phyloP scores from a whole-genome alignment of 1,284 basidiomycete genomes.

The Microbotryum silenes-acaulis region DNA sequence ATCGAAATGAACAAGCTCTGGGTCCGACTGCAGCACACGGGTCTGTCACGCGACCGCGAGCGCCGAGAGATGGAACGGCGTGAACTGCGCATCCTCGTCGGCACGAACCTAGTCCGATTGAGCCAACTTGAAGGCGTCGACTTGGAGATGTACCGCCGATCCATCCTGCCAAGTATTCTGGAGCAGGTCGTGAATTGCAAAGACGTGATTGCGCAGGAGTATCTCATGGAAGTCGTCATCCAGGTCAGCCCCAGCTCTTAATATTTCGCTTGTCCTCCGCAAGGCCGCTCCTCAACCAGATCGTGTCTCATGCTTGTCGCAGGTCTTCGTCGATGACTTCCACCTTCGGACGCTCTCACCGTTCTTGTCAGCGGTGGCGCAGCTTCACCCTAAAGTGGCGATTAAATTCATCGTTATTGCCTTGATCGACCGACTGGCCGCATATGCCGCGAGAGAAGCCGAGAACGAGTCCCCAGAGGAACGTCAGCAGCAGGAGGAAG shows the following conservation, averaged over 20 bases:
- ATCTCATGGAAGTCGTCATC: conserved; percentile 96
- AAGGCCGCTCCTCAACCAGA: neutral
- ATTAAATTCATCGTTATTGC: conserved; percentile 95
- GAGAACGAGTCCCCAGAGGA: conserved; percentile 89
- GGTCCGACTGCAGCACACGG: conserved; percentile 92
- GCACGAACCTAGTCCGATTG: conserved; percentile 86
- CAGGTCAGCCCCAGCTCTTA: conserved; percentile 51
- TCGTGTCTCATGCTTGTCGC: neutral
- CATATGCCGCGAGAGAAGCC: conserved; percentile 85
- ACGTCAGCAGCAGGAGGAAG: conserved; percentile 80
- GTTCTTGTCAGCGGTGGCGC: conserved; percentile 86
- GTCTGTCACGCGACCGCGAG: conserved; percentile 87
- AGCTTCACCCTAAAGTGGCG: conserved; percentile 89
- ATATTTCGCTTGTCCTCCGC: neutral
- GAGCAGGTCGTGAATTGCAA: conserved; percentile 96
- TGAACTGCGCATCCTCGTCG: conserved; percentile 86
- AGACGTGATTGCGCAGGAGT: conserved; percentile 94
- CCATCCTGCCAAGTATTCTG: conserved; percentile 77
- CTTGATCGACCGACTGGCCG: conserved; percentile 86
- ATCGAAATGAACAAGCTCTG: conserved; percentile 99
- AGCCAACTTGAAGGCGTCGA: conserved; percentile 91
- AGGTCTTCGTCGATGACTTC: conserved; percentile 96
- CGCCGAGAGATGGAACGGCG: conserved; percentile 89
- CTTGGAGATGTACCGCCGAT: conserved; percentile 73
- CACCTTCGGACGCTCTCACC: conserved; percentile 84